Percentiles rank a stretch among this genome's conserved stretches.
Conservation (phyloP, 2,329 filamentous ascomycete species). For the Dichotomopilus funicola region DNA sequence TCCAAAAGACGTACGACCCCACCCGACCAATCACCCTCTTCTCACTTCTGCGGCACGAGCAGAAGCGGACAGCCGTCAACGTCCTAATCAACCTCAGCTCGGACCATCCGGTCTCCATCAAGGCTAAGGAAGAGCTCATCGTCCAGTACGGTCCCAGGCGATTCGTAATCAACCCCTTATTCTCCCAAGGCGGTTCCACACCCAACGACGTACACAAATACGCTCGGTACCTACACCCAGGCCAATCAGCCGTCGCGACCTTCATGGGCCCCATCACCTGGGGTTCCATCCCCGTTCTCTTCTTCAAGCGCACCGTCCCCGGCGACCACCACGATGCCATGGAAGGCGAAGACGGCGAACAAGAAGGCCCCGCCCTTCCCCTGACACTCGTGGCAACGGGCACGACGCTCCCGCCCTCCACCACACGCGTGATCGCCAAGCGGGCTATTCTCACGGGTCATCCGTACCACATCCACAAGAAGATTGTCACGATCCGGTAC, state of each 20-base stretch:
- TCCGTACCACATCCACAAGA: conserved; percentile 98
- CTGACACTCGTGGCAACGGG: conserved; percentile 79
- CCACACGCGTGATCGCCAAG: conserved; percentile 79
- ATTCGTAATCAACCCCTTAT: conserved; percentile 82
- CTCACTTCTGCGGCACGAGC: conserved; percentile 86
- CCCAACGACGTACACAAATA: conserved; percentile 98
- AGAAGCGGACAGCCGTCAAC: conserved; percentile 87
- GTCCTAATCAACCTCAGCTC: conserved; percentile 81
- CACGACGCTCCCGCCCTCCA: conserved; percentile 73
- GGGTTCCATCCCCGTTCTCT: conserved; percentile 84
- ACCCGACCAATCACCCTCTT: conserved; percentile 65
- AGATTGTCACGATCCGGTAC: conserved; percentile 91
- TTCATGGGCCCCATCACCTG: conserved; percentile 89
- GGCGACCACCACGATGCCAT: conserved; percentile 36
- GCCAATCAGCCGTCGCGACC: conserved; percentile 78
- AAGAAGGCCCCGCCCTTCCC: conserved; percentile 33
- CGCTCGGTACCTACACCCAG: conserved; percentile 84
- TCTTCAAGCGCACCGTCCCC: conserved; percentile 61
- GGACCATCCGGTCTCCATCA: conserved; percentile 68
- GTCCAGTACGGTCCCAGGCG: conserved; percentile 86
- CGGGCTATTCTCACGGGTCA: conserved; percentile 90
- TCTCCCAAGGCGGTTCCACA: conserved; percentile 82
- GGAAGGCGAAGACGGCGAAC: conserved; percentile 28
- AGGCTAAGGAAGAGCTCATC: conserved; percentile 86
- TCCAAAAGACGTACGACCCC: conserved; percentile 44